Evolutionary conservation across 2,329 filamentous ascomycete species (phyloP).

Genomic region (Colletotrichum sp.): DNA sequence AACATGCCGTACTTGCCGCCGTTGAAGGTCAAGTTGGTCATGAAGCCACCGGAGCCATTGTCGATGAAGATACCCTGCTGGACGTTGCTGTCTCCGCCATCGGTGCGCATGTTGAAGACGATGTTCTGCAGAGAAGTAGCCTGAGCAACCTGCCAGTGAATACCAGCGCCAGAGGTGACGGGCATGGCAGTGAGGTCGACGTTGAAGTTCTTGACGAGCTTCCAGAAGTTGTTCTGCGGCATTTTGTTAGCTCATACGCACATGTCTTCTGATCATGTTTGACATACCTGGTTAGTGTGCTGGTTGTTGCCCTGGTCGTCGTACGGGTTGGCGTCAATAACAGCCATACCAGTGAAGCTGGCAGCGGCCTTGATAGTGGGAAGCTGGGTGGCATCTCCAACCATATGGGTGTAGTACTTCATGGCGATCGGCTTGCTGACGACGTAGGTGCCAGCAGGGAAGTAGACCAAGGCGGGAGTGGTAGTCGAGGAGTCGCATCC

Average conservation of each 20-base stretch:
- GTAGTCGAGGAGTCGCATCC: slow-evolving; percentile 84
- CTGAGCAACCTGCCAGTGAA: slow-evolving; percentile 88
- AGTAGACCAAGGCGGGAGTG: slow-evolving; percentile 89
- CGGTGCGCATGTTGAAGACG: slow-evolving; percentile 77
- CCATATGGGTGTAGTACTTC: slow-evolving; percentile 92
- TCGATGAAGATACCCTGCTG: slow-evolving; percentile 86
- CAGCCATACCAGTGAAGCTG: slow-evolving; percentile 81
- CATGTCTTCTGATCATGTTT: fast-evolving
- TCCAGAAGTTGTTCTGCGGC: slow-evolving; percentile 67
- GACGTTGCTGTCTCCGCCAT: slow-evolving; percentile 66
- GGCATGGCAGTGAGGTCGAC: slow-evolving; percentile 76
- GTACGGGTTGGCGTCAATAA: slow-evolving; percentile 91
- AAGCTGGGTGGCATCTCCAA: slow-evolving; percentile 76
- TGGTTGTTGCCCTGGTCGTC: slow-evolving; percentile 70
- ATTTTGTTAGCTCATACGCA: slow-evolving; percentile 34
- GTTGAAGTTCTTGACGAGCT: slow-evolving; percentile 81
- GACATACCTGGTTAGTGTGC: slow-evolving; percentile 73
- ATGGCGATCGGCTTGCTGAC: slow-evolving; percentile 81
- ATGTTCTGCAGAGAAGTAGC: slow-evolving; percentile 83
- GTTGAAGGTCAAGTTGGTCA: slow-evolving; percentile 83
- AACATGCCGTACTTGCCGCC: slow-evolving; percentile 81
- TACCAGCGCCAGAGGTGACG: slow-evolving; percentile 66
- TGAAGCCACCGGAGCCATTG: slow-evolving; percentile 83
- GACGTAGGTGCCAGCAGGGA: slow-evolving; percentile 85
- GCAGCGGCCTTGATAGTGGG: slow-evolving; percentile 78